Base-by-base conservation (phyloP, 2,329 filamentous ascomycete species). In the Zasmidium citrigriseum region DNA sequence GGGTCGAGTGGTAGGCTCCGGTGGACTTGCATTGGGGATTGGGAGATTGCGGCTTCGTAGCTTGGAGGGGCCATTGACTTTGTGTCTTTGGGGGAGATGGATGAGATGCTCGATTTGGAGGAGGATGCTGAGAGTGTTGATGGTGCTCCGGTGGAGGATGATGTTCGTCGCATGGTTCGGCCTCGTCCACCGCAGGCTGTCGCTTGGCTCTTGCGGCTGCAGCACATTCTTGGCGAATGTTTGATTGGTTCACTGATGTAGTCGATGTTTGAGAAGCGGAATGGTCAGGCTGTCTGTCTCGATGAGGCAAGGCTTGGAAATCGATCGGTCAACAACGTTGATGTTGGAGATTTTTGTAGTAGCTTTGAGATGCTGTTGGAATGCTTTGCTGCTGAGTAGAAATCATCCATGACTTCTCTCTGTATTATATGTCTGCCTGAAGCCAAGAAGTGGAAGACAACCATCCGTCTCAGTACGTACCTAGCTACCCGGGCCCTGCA, bases 41-140 rank as follows among this genome's bases (percentile, higher is more conserved):
- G 14, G 34, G 34, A 4, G 4, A 54, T 48, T n/a, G 49, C 34
- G 21, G 44, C 45, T 5, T 62, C 46, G 55, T 65, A 65, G 52
- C 61, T 64, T 52, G 63, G 63, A 27, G 63, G 63, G 14, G 23
- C 3, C 27, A 47, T 59, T 60, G 47, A 52, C 45, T 34, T 58
- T 57, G 51, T 52, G 54, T 24, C 22, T 23, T 47, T 10, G 22
- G 12, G 22, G 22, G 21, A n/a, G 14, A 10, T n/a, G 14, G 34
- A 41, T 10, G 34, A 41, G 4, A 41, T 41, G 34, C 34, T 41
- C 4, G 34, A 41, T 11, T 11, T 41, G 34, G 34, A 41, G 34
- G 34, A 41, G 7, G 34, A 41, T 41, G 34, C 12, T 9, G 7
- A 16, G 34, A 41, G 34, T n/a, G 18, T 41, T 41, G 34, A n/a